These are phyloP conservation scores for Artemisia argyi DNA, from an alignment of 129 eudicot species.

Conservation along the genomic window DNA sequence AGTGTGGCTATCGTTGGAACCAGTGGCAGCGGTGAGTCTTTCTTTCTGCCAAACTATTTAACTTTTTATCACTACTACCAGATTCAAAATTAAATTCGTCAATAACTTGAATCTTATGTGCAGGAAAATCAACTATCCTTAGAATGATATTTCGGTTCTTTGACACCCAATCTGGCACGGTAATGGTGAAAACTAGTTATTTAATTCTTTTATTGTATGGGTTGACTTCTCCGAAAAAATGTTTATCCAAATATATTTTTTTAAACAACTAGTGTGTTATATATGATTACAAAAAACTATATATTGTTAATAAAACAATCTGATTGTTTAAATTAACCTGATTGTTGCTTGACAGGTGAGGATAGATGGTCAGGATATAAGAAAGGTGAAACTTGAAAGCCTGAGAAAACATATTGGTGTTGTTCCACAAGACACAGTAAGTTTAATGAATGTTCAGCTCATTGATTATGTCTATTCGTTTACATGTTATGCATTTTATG, in stretches of 20 bases:
- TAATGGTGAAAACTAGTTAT: slow-evolving; percentile 32
- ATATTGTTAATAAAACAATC: background rate
- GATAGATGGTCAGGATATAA: slow-evolving; percentile 91
- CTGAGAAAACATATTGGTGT: slow-evolving; percentile 85
- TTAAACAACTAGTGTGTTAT: background rate
- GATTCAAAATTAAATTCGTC: background rate
- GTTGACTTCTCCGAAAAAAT: background rate
- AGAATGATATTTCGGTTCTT: slow-evolving; percentile 92
- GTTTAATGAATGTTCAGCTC: slow-evolving; percentile 20
- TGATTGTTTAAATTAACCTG: slow-evolving; percentile 1
- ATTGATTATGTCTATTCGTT: background rate
- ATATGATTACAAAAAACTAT: background rate
- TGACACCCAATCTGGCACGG: slow-evolving; percentile 79
- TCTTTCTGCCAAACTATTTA: slow-evolving; percentile 13
- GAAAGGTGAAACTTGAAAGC: slow-evolving; percentile 75
- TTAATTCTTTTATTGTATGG: background rate
- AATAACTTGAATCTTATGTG: slow-evolving; percentile 24
- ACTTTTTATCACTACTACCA: background rate
- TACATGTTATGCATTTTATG: background rate
- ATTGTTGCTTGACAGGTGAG: slow-evolving; percentile 54
- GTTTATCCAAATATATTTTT: background rate
- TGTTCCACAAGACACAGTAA: slow-evolving; percentile 98
- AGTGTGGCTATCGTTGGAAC: slow-evolving; percentile 99
- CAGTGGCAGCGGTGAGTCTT: slow-evolving; percentile 92
- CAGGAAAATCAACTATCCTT: slow-evolving; percentile 95